A percentile compares a stretch with the other conserved stretches of the same genome.
These are phyloP conservation scores for Boletus tylopilopsis DNA, from an alignment of 768 basidiomycete genomes.

Conservation along the genomic window DNA sequence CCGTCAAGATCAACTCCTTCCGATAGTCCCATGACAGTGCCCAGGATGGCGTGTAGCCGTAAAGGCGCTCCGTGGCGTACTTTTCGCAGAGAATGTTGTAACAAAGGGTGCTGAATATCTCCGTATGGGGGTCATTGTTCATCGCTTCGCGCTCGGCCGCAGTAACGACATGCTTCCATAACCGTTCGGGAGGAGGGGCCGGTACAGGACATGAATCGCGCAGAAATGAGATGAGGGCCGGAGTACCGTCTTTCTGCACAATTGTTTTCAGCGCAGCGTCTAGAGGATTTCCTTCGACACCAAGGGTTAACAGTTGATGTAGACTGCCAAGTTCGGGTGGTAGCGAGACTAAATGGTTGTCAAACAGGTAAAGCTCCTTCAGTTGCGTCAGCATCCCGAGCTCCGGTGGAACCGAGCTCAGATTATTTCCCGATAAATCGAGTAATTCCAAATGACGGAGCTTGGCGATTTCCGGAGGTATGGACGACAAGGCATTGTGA, in stretches of 20 bases:
- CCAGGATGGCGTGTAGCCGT: conserved; percentile 97
- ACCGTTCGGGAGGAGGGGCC: conserved; percentile 72
- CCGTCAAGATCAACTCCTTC: conserved; percentile 81
- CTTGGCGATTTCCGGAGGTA: conserved; percentile 81
- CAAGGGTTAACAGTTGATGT: conserved; percentile 89
- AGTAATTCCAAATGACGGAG: conserved; percentile 85
- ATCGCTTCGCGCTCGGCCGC: conserved; percentile 57
- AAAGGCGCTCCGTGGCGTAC: conserved; percentile 82
- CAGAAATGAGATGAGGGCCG: conserved; percentile 82
- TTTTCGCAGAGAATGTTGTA: conserved; percentile 96
- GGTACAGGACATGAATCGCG: conserved; percentile 90
- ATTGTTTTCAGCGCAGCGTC: conserved; percentile 72
- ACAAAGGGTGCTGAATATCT: conserved; percentile 76
- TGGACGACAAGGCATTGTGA: conserved; percentile 76
- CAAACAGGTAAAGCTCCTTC: conserved; percentile 92
- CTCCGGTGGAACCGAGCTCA: conserved; percentile 76
- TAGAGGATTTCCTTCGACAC: conserved; percentile 96
- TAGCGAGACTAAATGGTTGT: conserved; percentile 85
- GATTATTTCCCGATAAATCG: conserved; percentile 87
- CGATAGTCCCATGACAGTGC: conserved; percentile 95
- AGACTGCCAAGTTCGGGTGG: conserved; percentile 87
- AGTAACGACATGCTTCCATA: conserved; percentile 65
- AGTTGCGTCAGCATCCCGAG: conserved; percentile 86
- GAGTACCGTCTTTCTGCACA: conserved; percentile 93
- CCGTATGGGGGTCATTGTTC: conserved; percentile 59